Conservation (phyloP, 257 asterid genomes). For the Fraxinus pennsylvanica region DNA sequence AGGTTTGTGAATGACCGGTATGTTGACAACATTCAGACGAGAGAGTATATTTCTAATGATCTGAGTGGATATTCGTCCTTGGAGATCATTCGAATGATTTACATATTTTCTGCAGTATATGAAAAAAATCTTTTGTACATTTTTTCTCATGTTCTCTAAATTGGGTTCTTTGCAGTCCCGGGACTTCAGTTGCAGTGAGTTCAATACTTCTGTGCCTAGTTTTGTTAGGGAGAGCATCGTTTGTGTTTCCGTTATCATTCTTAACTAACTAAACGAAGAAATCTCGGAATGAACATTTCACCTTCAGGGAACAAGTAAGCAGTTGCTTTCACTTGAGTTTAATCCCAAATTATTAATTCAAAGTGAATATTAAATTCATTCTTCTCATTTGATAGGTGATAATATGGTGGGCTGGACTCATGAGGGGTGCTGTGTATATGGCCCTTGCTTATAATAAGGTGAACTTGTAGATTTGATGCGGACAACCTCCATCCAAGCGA, state of each 20-base stretch:
- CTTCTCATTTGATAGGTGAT: constrained; percentile 32
- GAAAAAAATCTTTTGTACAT: not conserved
- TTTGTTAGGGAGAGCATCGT: constrained; percentile 46
- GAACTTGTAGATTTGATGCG: constrained; percentile 9
- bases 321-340: not conserved
- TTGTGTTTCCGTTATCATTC: constrained; percentile 45
- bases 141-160: not conserved
- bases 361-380: not conserved
- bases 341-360: not conserved
- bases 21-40: not conserved
- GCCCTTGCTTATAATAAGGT: constrained; percentile 54
- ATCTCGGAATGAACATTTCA: constrained; percentile 27
- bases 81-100: not conserved
- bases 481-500: not conserved
- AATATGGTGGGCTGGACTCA: constrained; percentile 53
- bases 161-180: constrained; percentile 35
- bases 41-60: not conserved
- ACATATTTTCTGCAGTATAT: not conserved
- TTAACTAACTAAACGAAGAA: constrained; percentile 42
- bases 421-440: constrained; percentile 49
- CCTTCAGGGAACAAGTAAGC: constrained; percentile 40
- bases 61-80: not conserved
- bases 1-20: constrained; percentile 38
- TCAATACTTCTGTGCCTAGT: constrained; percentile 37
- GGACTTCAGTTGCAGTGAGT: constrained; percentile 38